A percentile compares a stretch with the other conserved stretches of the same genome.
These are phyloP conservation scores for Neoboletus subvelutipes DNA, from an alignment of 768 basidiomycete genomes.

Conservation along the genomic window DNA sequence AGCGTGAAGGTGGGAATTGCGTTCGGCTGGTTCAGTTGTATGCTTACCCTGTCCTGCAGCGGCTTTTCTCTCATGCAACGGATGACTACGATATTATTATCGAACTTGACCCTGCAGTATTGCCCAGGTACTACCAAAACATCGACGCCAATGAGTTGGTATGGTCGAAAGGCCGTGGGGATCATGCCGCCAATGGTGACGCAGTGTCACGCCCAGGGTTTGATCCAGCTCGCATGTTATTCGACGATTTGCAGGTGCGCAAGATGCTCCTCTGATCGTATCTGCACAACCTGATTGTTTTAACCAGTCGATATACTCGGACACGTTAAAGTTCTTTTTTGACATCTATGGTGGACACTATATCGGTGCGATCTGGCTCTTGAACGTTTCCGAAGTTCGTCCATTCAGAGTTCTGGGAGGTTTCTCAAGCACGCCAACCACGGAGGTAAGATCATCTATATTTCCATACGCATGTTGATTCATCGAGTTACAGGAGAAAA, in stretches of 20 bases:
- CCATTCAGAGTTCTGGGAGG: conserved; percentile 81
- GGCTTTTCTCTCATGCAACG: conserved; percentile 82
- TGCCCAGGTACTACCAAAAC: conserved; percentile 78
- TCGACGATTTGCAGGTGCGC: conserved; percentile 70
- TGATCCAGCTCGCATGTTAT: conserved; percentile 70
- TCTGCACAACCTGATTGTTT: conserved; percentile 3
- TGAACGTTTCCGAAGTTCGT: conserved; percentile 55
- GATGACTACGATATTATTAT: conserved; percentile 86
- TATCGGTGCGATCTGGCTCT: conserved; percentile 88
- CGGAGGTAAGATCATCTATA: conserved; percentile 29
- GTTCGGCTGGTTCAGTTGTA: neutral
- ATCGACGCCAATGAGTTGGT: conserved; percentile 49
- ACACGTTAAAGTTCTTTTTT: conserved; percentile 80
- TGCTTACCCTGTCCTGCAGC: conserved; percentile 40
- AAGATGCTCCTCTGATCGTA: neutral
- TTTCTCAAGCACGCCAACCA: conserved; percentile 65
- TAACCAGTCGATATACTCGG: conserved; percentile 63
- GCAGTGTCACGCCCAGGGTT: conserved; percentile 59
- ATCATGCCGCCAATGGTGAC: conserved; percentile 32
- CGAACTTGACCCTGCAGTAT: conserved; percentile 58
- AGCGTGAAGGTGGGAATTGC: conserved; percentile 56
- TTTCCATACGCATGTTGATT: neutral
- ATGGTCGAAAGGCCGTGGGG: conserved; percentile 40
- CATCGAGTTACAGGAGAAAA: conserved; percentile 22
- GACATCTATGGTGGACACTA: conserved; percentile 77